phyloP scores from a whole-genome alignment of 768 basidiomycete genomes.

The Mycena pura region DNA sequence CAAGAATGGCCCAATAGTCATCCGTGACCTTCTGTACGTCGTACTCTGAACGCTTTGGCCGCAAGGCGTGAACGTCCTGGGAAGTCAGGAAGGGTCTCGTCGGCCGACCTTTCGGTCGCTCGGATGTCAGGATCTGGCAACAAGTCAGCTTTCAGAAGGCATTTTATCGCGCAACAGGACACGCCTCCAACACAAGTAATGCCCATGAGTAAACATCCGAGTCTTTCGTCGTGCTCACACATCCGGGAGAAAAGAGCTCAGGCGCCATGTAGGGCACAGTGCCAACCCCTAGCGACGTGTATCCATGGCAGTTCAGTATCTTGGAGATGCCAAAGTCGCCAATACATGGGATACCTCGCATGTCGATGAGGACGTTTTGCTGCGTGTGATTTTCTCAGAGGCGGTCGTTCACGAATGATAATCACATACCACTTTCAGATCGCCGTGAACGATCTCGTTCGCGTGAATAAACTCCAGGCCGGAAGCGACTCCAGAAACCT shows the following conservation, averaged over 20 bases:
- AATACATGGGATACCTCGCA: conserved; percentile 13
- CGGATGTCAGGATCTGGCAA: neutral
- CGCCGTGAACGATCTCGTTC: neutral
- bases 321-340: conserved; percentile 32
- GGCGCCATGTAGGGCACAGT: conserved; percentile 30
- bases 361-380: neutral
- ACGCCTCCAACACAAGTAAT: neutral
- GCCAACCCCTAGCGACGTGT: conserved; percentile 15
- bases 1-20: neutral
- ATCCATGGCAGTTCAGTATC: conserved; percentile 9
- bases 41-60: neutral
- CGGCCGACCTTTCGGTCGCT: neutral
- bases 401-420: neutral
- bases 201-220: neutral
- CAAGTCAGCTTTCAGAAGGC: too few relatives aligned
- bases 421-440: neutral
- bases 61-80: neutral
- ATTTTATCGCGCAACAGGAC: neutral
- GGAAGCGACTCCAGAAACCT: neutral
- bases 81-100: neutral
- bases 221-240: neutral
- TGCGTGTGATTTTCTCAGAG: neutral
- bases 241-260: neutral
- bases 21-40: neutral
- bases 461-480: neutral